Base-by-base conservation (phyloP, 306 rosid species). In the Canavalia ensiformis region DNA sequence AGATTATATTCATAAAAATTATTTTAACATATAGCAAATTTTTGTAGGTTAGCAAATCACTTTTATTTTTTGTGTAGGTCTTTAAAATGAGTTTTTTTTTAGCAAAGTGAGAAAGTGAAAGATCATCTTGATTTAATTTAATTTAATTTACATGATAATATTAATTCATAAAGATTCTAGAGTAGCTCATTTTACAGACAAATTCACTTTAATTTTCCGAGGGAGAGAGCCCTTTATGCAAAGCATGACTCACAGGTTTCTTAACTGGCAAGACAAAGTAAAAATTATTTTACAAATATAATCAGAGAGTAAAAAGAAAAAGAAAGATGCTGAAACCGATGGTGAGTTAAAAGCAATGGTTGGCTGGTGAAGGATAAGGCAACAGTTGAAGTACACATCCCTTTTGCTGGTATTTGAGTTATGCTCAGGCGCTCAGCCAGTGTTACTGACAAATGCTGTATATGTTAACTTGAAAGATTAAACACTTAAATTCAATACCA, bases 281-380 rank as follows among this genome's bases (percentile, higher is more conserved):
- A 74, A 18, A 46, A 42, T 8, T 47, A n/a, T 33, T 63, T 42
- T 11, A 1, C 4, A 0, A 7, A 47, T 6, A 33, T 62, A 5
- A 7, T 76, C 8, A 8, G 6, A 50, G 18, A 34, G 47, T 28
- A 41, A 64, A 76, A 63, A 18, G 25, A 37, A 29, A 74, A 73
- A 4, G 51, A 77, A 25, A 64, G 49, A 76, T 50, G 81, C 73
- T 35, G 73, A 63, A 50, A 64, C 64, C 39, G 34, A 8, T 34
- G 9, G 12, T 29, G 30, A 35, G 7, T 62, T 29, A 47, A 76
- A 62, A 76, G 52, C 39, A 25, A 25, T 37, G 81, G 74, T 6
- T 50, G 54, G 51, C 29, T 1, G 13, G 34, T 25, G 41, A 74
- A 74, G 69, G 42, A 42, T 74, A 57, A 57, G 68, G 9, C n/a